Percentiles rank a stretch among this genome's conserved stretches.
Evolutionary conservation across 108 stramenopile genomes (phyloP).

Genomic region (Epipyxis sp.): DNA sequence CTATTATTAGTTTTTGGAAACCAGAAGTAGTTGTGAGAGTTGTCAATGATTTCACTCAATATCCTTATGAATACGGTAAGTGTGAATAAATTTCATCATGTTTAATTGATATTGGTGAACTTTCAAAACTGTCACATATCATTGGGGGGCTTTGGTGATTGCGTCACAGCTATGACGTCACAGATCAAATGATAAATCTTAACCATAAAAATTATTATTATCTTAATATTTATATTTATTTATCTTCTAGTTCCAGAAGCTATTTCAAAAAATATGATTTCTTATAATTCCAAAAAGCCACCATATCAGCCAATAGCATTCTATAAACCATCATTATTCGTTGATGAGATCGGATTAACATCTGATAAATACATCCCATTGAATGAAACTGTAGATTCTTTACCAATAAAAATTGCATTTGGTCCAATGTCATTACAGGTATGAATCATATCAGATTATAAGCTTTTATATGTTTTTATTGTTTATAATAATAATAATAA

Average conservation of each 20-base stretch:
- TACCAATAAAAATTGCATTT: conserved; percentile 64
- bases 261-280: not conserved
- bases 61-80: conserved; percentile 29
- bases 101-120: too few relatives aligned
- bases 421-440: conserved; percentile 66
- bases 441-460: conserved; percentile 3
- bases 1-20: conserved; percentile 38
- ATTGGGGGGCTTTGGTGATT: too few relatives aligned
- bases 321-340: conserved; percentile 74
- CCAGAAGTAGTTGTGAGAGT: conserved; percentile 45
- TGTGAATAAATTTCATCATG: not conserved
- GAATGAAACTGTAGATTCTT: conserved; percentile 73
- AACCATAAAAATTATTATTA: too few relatives aligned
- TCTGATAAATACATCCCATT: conserved; percentile 84
- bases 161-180: too few relatives aligned
- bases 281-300: not conserved
- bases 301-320: not conserved
- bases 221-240: not conserved
- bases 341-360: conserved; percentile 88
- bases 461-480: conserved; percentile 2
- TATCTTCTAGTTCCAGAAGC: conserved; percentile 4
- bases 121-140: too few relatives aligned
- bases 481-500: too few relatives aligned
- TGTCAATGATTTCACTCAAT: conserved; percentile 46
- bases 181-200: too few relatives aligned